A percentile compares a stretch with the other conserved stretches of the same genome.
Evolutionary conservation across 768 basidiomycete genomes (phyloP).

Genomic region (Hypsizygus marmoreus): DNA sequence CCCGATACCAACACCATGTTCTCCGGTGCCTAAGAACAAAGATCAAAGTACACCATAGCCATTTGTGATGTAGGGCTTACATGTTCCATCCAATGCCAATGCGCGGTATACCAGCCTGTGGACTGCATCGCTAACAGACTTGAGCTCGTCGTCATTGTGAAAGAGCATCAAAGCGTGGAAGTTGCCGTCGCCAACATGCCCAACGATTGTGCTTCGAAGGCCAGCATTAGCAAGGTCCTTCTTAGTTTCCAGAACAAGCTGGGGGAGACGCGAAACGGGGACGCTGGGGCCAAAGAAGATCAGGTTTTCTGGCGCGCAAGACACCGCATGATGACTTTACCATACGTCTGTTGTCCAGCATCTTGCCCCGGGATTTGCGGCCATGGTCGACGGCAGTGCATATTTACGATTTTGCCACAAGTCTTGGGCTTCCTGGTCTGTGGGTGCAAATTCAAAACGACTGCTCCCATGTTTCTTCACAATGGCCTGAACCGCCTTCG

Average conservation of each 20-base stretch:
- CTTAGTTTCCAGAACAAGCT: conserved; percentile 77
- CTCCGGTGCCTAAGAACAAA: conserved; percentile 65
- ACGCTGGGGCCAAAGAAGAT: conserved; percentile 42
- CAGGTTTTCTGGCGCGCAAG: neutral
- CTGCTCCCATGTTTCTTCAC: conserved; percentile 67
- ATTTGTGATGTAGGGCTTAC: conserved; percentile 38
- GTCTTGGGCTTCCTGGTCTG: conserved; percentile 72
- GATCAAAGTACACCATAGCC: conserved; percentile 2
- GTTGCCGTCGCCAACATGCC: conserved; percentile 79
- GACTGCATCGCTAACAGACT: conserved; percentile 56
- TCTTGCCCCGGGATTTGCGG: conserved; percentile 59
- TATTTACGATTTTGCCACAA: conserved; percentile 89
- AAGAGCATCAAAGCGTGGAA: conserved; percentile 61
- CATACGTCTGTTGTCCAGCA: conserved; percentile 93
- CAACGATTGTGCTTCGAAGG: conserved; percentile 69
- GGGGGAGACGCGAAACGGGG: conserved; percentile 67
- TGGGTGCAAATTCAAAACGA: conserved; percentile 71
- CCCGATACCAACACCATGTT: conserved; percentile 87
- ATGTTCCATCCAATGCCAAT: conserved; percentile 74
- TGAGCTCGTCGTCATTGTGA: conserved; percentile 57
- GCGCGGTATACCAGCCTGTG: conserved; percentile 75
- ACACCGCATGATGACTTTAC: conserved; percentile 37
- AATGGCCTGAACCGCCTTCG: conserved; percentile 59
- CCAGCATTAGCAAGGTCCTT: conserved; percentile 66
- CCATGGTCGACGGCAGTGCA: conserved; percentile 71